Base-by-base conservation (phyloP, 1,139 yeast genomes). In the Suhomyces bokatorum region DNA sequence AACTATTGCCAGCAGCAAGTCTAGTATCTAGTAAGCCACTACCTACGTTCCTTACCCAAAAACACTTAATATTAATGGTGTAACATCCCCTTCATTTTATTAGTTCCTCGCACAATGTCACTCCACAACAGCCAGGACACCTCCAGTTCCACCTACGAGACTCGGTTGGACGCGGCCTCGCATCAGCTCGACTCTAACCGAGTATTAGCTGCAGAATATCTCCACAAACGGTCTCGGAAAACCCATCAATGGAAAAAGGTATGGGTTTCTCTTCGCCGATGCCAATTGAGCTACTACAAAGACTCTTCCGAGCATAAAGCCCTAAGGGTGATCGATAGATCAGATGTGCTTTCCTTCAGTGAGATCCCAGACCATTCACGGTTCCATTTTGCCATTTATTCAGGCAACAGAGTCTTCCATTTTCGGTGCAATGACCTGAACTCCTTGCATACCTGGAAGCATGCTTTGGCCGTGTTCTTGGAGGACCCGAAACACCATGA, bases 251-350 rank as follows among this genome's bases (percentile, higher is more conserved):
- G 84, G 84, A 73, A 70, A 52, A 66, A 69, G 47, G 62, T 70
- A 32, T 82, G 87, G 87, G 78, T 80, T 50, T 84, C 80, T 3
- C 63, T 82, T n/a, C 64, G 87, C 32, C 66, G 67, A 15, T 68
- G 74, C 40, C 86, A 80, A 55, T 64, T 82, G 32, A 69, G 82
- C 13, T 80, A 77, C 58, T 82, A 82, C 58, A 80, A 80, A 55
- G 83, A 81, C 53, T 70, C 74, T 13, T 63, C 71, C 32, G 87
- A 82, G 55, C 74, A 80, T 57, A 78, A 80, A 56, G 81, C 85
- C 0, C 65, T 72, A 36, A 69, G 66, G 40, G 82, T 82, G 11
- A 66, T 80, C 15, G 54, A 52, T 42, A 44, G 51, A 14, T 20
- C 48, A 6, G 47, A 57, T 16, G 39, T 67, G n/a, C 55, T 55